Evolutionary conservation across 2,329 filamentous ascomycete genomes (phyloP).

Genomic region (Trichocomaceae sp.): DNA sequence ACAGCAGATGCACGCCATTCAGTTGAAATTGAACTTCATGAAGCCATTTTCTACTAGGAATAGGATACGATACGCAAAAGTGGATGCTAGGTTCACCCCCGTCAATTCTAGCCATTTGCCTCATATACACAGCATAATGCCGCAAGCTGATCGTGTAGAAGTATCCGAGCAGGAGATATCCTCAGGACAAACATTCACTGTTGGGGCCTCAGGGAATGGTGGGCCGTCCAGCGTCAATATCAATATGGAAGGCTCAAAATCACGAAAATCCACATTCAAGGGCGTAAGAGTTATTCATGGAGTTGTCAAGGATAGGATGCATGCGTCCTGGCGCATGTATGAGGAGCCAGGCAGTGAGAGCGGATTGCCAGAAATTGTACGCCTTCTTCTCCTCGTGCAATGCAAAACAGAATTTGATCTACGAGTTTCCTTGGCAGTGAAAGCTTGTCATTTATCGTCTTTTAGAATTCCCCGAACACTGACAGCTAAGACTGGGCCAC

Average conservation of each 20-base stretch:
- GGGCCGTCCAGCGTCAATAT: conserved; percentile 6
- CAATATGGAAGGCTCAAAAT: conserved; percentile 8
- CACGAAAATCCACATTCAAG: conserved; percentile 8
- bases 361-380: conserved; percentile 8
- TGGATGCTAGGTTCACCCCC: neutral
- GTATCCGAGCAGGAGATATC: conserved; percentile 7
- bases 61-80: conserved; percentile 3
- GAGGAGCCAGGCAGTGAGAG: conserved; percentile 7
- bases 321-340: conserved; percentile 8
- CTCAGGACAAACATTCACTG: conserved; percentile 3
- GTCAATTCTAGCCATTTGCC: neutral
- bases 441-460: neutral
- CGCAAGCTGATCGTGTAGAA: conserved; percentile 7
- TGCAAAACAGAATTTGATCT: neutral
- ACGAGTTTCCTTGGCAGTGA: neutral
- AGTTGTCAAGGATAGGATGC: conserved; percentile 7
- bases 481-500: neutral
- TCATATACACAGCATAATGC: conserved; percentile 3
- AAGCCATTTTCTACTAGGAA: conserved; percentile 2
- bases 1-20: conserved; percentile 5
- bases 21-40: conserved; percentile 10
- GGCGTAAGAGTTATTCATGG: conserved; percentile 7
- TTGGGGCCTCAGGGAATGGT: neutral
- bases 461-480: conserved; percentile 5
- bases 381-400: neutral